A percentile compares a stretch with the other conserved stretches of the same genome.
Conservation (phyloP, 352 stramenopile species). For the Phytophthora niederhauseri region DNA sequence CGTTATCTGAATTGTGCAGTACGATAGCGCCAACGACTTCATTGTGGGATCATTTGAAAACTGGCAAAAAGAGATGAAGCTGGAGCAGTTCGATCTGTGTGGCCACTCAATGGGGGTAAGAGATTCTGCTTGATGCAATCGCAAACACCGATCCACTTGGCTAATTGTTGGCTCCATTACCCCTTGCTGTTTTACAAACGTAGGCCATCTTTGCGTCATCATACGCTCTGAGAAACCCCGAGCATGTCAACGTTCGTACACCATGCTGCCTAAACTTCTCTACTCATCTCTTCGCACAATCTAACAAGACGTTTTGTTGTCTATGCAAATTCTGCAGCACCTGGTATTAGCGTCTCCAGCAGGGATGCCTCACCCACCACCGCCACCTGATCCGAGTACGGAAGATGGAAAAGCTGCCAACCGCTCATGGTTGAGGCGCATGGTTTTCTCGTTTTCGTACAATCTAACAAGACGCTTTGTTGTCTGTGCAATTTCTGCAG, state of each 20-base stretch:
- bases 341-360: slow-evolving; percentile 78
- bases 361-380: slow-evolving; percentile 62
- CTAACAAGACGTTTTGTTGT: not conserved
- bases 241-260: slow-evolving; percentile 62
- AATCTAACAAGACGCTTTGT: not conserved
- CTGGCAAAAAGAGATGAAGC: slow-evolving; percentile 76
- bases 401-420: slow-evolving; percentile 43
- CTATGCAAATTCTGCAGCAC: slow-evolving; percentile 43
- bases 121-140: not conserved
- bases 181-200: not conserved
- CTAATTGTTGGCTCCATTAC: not conserved
- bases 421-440: slow-evolving; percentile 57
- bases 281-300: not conserved
- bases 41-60: slow-evolving; percentile 72
- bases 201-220: slow-evolving; percentile 86
- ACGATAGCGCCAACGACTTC: slow-evolving; percentile 79
- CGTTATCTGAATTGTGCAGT: slow-evolving; percentile 38
- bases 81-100: slow-evolving; percentile 75
- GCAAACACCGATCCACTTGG: not conserved
- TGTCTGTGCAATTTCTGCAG: slow-evolving; percentile 26
- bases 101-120: slow-evolving; percentile 84
- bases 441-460: too few relatives aligned
- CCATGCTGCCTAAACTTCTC: not conserved
- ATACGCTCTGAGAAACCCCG: slow-evolving; percentile 66
- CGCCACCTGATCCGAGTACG: slow-evolving; percentile 44